A percentile compares a stretch with the other conserved stretches of the same genome.
phyloP scores from a whole-genome alignment of 2,329 filamentous ascomycete species.

The Chrysosphaeria jannelii region DNA sequence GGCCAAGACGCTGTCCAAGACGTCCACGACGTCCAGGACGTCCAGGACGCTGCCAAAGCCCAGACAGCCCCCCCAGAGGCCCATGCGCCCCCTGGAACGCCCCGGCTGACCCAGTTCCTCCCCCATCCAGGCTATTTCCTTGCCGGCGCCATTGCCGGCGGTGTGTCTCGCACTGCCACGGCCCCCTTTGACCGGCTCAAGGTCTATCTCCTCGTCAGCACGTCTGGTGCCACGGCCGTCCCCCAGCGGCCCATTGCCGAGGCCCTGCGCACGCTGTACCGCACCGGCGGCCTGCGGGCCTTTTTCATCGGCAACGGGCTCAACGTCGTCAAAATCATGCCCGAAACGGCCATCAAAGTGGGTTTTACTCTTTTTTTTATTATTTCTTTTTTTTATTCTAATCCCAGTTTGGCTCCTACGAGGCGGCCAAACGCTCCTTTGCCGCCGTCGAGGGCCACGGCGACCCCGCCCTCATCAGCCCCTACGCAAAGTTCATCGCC shows the following conservation, averaged over 20 bases:
- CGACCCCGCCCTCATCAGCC: conserved; percentile 49
- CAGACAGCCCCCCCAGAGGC: background rate
- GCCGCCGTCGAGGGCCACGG: conserved; percentile 68
- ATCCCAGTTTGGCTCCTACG: conserved; percentile 59
- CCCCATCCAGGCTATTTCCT: conserved; percentile 91
- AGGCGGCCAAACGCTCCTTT: conserved; percentile 71
- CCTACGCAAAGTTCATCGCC: conserved; percentile 66
- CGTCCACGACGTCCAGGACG: no score
- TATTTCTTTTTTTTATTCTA: background rate
- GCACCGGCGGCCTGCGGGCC: conserved; percentile 57
- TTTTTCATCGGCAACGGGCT: conserved; percentile 90
- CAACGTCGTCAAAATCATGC: conserved; percentile 95
- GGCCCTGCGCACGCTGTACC: conserved; percentile 37
- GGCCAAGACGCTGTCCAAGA: background rate
- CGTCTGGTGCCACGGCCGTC: conserved; percentile 15
- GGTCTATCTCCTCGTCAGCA: conserved; percentile 89
- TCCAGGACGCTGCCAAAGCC: no score
- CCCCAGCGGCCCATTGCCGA: conserved; percentile 22
- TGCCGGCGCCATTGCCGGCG: conserved; percentile 81
- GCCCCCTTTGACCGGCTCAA: conserved; percentile 90
- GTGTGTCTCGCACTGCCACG: conserved; percentile 80
- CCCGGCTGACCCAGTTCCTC: conserved; percentile 31
- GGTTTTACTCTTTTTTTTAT: background rate
- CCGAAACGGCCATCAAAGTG: conserved; percentile 79
- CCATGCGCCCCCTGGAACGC: background rate